These are phyloP conservation scores for Tylopilus sp. DNA, from an alignment of 768 basidiomycete species.

Conservation along the genomic window DNA sequence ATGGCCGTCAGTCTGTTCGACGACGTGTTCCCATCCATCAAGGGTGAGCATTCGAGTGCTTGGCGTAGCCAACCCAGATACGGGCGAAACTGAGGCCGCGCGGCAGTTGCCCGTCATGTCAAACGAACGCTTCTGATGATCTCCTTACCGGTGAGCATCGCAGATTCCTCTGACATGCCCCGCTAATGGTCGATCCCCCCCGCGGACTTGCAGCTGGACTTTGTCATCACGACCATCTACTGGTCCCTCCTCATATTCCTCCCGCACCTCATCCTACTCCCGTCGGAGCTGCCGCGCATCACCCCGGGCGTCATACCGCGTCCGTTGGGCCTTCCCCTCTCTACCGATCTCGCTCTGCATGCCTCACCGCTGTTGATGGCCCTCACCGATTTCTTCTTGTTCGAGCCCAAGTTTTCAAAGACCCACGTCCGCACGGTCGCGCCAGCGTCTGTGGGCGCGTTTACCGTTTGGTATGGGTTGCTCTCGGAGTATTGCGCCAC, in stretches of 20 bases:
- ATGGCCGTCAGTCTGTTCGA: slow-evolving; percentile 37
- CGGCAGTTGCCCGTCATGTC: slow-evolving; percentile 31
- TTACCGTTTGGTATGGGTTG: slow-evolving; percentile 47
- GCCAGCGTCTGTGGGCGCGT: slow-evolving; percentile 17
- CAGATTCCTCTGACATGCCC: no score
- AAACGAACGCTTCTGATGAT: slow-evolving; percentile 65
- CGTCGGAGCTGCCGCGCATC: not conserved
- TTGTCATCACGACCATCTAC: slow-evolving; percentile 57
- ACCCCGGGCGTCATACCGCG: not conserved
- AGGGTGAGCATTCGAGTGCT: slow-evolving; percentile 26
- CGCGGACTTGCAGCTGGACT: not conserved
- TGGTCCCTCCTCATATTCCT: slow-evolving; percentile 58
- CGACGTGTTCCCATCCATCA: slow-evolving; percentile 40
- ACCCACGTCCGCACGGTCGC: slow-evolving; percentile 9
- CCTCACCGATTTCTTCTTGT: slow-evolving; percentile 62
- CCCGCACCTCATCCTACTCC: slow-evolving; percentile 49
- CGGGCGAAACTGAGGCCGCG: not conserved
- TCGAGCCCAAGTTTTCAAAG: slow-evolving; percentile 55
- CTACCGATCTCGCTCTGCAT: slow-evolving; percentile 64
- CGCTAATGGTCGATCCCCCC: not conserved
- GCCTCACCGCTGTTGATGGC: slow-evolving; percentile 56
- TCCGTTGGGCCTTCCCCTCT: slow-evolving; percentile 42
- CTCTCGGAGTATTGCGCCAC: slow-evolving; percentile 69
- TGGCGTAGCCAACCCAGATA: not conserved
- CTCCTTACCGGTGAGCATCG: slow-evolving; percentile 58